Evolutionary conservation across 2,329 filamentous ascomycete genomes (phyloP), one percentile per base, ranked within the genome.

Genomic region (Colletotrichum chrysophilum): DNA sequence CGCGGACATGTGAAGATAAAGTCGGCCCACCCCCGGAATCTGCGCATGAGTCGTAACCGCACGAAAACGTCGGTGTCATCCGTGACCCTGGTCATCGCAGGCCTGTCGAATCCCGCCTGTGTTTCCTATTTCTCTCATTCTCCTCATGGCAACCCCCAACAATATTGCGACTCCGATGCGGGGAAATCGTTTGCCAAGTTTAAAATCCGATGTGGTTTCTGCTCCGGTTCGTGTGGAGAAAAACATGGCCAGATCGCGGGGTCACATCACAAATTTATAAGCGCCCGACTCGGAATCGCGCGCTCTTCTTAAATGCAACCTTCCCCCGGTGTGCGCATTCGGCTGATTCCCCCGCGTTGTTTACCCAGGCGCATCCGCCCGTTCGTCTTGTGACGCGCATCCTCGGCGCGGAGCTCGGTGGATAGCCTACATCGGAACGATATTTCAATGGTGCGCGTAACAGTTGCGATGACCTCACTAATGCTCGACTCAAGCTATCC

Each of bases 401-500:
- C 5, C 18, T 34, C 67, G 26, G 24, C 24, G 68, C 48, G 61
- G 60, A 52, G 26, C 60, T 56, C 26, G 30, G 64, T 43, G 64
- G 64, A 67, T 26, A 58, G 28, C 43, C 36, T 21, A 24, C 24
- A 14, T 21, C 64, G 70, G 64, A 65, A 73, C 28, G 43, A 48
- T 24, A 52, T 64, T 52, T 74, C 34, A 76, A 76, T 76, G 74
- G 74, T 69, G 74, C 74, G 74, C 74, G 48, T 73, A 76, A 48
- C 43, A 48, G 32, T 43, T 18, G 70, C 30, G 74, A 76, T 76
- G 74, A 76, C 74, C 70, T 73, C 74, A 69, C 70, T 43, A n/a
- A n/a, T 2, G 58, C 34, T 21, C 34, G 21, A 30, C 8, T 13
- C n/a, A 10, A 56, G 32, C 38, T 32, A 16, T 18, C 32, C 55